Evolutionary conservation across 106 monocot species (phyloP), one percentile per base, ranked within the genome.

Genomic region (Ottelia alismoides): DNA sequence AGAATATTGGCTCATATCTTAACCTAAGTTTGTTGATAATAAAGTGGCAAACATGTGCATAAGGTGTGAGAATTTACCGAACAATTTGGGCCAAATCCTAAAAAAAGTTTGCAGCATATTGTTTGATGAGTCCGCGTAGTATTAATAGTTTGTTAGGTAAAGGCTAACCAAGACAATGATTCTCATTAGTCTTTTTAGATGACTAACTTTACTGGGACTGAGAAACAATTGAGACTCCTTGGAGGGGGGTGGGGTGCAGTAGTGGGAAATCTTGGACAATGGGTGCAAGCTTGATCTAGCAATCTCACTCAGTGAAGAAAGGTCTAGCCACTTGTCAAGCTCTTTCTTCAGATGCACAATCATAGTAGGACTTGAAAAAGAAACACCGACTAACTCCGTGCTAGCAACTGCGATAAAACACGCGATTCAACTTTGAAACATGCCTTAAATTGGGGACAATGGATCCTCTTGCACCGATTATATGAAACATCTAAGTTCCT

Each of bases 261-360:
- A 51, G 31, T 51, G 22, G 20, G 25, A 24, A 58, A 58, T 58
- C 16, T 58, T 44, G 31, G 50, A 62, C 62, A 53, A 64, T 53
- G 35, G 64, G 17, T 10, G 27, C 20, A 68, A 68, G 58, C 59
- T 25, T 43, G 60, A 60, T 68, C 60, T 27, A 68, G 28, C 51
- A 59, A 68, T 68, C 31, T 60, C 44, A 45, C 32, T 60, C 59
- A 59, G 28, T 60, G 68, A 60, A 68, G 60, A 68, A 68, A 60
- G 60, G 52, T 51, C 51, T 52, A 53, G 24, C 44, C 9, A 2
- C 45, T 54, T 65, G 63, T 63, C 19, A 63, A 63, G 52, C 31
- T 63, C 63, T 62, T 61, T 55, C 54, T 23, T 28, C 54, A 28
- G 29, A 27, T 55, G 27, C 29, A 19, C 27, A 17, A 30, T 30